Evolutionary conservation across 176 grass and related monocot genomes (phyloP), one percentile per base, ranked within the genome.

Genomic region (Oryza rufipogon): DNA sequence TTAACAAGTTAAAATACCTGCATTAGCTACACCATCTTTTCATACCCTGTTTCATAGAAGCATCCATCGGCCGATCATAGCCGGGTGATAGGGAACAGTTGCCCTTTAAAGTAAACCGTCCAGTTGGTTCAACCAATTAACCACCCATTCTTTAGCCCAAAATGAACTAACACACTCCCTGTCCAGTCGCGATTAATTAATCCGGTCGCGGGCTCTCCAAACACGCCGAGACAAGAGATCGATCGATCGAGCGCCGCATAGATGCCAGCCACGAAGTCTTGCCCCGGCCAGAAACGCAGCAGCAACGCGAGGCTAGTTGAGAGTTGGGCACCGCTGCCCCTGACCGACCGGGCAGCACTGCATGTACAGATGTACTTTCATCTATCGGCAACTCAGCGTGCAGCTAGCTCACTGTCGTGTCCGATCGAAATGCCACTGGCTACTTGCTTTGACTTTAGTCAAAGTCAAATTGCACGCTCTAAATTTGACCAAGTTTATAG

Each of bases 1-100:
- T 36, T 22, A 75, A 13, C 5, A 16, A 68, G 61, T 28, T 2
- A 20, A 58, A 58, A 58, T 58, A 20, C 66, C 81, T 52, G 4
- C 6, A 13, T 34, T 23, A 17, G 52, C 19, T 54, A 15, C 34
- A 34, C 64, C 61, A 22, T 17, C 19, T n/a, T 22, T 60, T 3
- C 56, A 9, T 60, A n/a, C 19, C 19, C 7, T n/a, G n/a, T 23
- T 63, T 58, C 54, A 58, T 58, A 58, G 20, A 8, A 23, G 20
- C 20, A 63, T 63, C 58, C 20, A 63, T 63, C 58, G 5, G 14
- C 64, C 17, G 64, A 63, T 47, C 42, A 0, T 6, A 73, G 75
- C 67, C 68, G 60, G 70, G 2, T 4, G 47, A 20, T 0, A 84
- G 87, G 87, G 81, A 75, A 63, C 87, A 67, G 25, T 54, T 5